Evolutionary conservation across 345 rosid genomes (phyloP), one percentile per base, ranked within the genome.

Genomic region (Cochlearia excelsa): DNA sequence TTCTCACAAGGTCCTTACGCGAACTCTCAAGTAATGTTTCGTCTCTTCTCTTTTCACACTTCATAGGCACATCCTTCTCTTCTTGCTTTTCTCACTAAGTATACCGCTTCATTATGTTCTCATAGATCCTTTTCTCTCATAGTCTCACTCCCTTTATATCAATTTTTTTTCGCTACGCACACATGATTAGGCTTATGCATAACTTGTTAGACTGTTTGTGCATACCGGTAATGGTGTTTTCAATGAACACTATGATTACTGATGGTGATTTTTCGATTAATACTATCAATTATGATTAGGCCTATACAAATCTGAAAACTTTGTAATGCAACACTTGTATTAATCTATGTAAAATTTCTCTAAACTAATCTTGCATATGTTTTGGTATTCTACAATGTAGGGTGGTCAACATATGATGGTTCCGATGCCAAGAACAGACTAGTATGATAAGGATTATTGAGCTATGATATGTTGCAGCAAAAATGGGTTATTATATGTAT

Each of bases 381-480:
- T 26, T 37, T 1, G 42, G 49, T 6, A 46, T 6, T 46, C 33
- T 57, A 23, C 9, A n/a, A 67, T 65, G 56, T 77, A 90, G 89
- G 84, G 61, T 45, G 84, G 61, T 45, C 88, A 77, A 64, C 87
- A 84, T 75, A 51, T 80, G 78, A 78, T 81, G 79, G 78, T 78
- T 72, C 87, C 79, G 6, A 83, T 77, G 87, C 90, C 79, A 55
- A 80, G 81, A 65, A 56, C 75, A 9, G 85, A 87, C 63, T 79
- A 81, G 68, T 34, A 46, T 37, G 11, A 27, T 3, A 33, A 2
- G 34, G 55, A 61, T 33, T 41, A 63, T 69, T 54, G 8, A 33
- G 9, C 27, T 41, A 30, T 38, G 39, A 30, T 59, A 59, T 59
- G 47, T 49, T 61, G 30, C 26, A 51, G 45, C 9, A 23, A 46